Evolutionary conservation across 2,329 filamentous ascomycete species (phyloP), one percentile per base, ranked within the genome.

Genomic region (Phyllosticta citrichinensis): DNA sequence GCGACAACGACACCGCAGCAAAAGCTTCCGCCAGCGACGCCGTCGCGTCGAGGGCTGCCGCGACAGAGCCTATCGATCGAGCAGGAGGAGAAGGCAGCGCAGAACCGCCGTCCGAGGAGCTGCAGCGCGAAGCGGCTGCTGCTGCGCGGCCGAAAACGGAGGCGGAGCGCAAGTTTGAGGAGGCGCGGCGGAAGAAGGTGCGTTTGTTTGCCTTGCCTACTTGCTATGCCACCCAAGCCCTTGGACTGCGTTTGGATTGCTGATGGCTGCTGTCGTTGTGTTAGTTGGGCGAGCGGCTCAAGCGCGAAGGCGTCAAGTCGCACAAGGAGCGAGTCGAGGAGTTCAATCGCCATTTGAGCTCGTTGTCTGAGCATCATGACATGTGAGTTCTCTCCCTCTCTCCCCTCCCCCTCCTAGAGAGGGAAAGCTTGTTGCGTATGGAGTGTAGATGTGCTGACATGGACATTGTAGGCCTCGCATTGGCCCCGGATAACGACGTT

Each of bases 261-360:
- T 54, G 22, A 62, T 20, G n/a, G n/a, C n/a, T n/a, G 52, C 11
- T 40, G 55, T n/a, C 19, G 25, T 20, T 52, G 11, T 19, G 11
- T 19, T 66, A 94, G 90, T 79, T 97, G 68, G 85, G 94, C 67
- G 87, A 96, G 69, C 81, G 91, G 64, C 78, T 95, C 53, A 86
- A 88, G 70, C 85, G 87, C 14, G 92, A 97, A 72, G 87, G 95
- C 17, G 84, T 93, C 66, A 97, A 97, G 80, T 96, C 92, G 30
- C 94, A 99, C 75, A 97, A 97, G 73, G 89, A 99, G 78, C 86
- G 91, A 11, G 93, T 99, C 52, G 92, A 97, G 74, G 91, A 97
- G 73, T 78, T 97, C 67, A 99, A 99, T 73, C 90, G 89, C 65
- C 97, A 97, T 73, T 78, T 99, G 40, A 94, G 90, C 65, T 88